Conservation (phyloP, 169 alveolate species). For the Cryptosporidium ryanae region DNA sequence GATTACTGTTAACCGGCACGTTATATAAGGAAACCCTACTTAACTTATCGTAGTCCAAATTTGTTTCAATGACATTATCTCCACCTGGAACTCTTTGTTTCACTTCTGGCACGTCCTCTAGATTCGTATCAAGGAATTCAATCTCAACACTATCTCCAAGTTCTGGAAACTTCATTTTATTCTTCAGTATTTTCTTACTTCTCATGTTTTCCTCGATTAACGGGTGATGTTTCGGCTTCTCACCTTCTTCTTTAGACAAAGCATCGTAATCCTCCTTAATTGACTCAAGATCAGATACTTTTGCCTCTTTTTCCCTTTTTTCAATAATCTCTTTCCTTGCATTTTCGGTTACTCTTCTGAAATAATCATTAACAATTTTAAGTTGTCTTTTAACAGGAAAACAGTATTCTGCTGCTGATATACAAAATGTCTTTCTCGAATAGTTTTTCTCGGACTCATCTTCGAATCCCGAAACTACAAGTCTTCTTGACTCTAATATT, state of each 20-base stretch:
- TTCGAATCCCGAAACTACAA: constrained; percentile 24
- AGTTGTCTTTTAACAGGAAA: constrained; percentile 52
- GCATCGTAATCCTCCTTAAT: not conserved
- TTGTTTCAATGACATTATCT: constrained; percentile 1
- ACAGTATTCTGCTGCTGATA: constrained; percentile 73
- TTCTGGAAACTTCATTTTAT: constrained; percentile 20
- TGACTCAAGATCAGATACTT: constrained; percentile 16
- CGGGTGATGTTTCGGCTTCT: constrained; percentile 54
- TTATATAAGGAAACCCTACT: constrained; percentile 36
- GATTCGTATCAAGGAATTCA: constrained; percentile 33
- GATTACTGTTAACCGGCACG: constrained; percentile 21
- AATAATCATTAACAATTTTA: constrained; percentile 38
- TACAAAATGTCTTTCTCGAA: constrained; percentile 59
- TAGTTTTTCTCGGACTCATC: constrained; percentile 24
- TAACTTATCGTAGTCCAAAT: constrained; percentile 23
- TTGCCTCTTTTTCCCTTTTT: constrained; percentile 11
- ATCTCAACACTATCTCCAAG: constrained; percentile 19
- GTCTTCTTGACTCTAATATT: constrained; percentile 12
- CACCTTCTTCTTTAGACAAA: constrained; percentile 17
- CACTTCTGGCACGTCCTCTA: constrained; percentile 41
- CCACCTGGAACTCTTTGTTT: constrained; percentile 36
- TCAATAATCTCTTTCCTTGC: constrained; percentile 13
- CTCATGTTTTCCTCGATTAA: constrained; percentile 37
- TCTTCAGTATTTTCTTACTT: constrained; percentile 4
- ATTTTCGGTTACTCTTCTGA: constrained; percentile 19